Percentiles rank a stretch among this genome's conserved stretches.
These are phyloP conservation scores for Dactylis glomerata DNA, from an alignment of 176 grass and related monocot genomes.

Conservation along the genomic window DNA sequence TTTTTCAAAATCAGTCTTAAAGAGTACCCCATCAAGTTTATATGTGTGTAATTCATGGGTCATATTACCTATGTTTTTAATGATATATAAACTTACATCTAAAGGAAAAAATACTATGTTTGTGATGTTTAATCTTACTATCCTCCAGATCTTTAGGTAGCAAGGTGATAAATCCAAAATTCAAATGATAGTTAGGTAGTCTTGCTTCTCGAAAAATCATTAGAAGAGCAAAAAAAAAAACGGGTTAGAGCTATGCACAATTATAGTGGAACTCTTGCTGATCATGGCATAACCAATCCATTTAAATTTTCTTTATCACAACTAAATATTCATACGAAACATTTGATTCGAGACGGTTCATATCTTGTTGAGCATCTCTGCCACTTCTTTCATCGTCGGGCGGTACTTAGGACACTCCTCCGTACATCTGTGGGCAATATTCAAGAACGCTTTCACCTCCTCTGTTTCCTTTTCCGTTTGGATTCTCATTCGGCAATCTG, in stretches of 20 bases:
- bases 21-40: too few species aligned
- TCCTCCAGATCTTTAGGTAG: too few species aligned
- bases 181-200: too few species aligned
- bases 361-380: slow-evolving; percentile 30
- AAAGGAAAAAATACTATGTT: too few species aligned
- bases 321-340: neutral
- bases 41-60: too few species aligned
- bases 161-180: too few species aligned
- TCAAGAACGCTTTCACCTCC: slow-evolving; percentile 37
- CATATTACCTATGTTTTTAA: too few species aligned
- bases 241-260: neutral
- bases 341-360: neutral
- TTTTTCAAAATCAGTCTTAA: too few species aligned
- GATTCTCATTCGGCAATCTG: slow-evolving; percentile 43
- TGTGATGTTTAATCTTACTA: too few species aligned
- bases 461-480: neutral
- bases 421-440: slow-evolving; percentile 44
- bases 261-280: neutral
- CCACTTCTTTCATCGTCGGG: slow-evolving; percentile 49
- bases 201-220: too few species aligned
- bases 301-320: neutral
- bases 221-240: neutral
- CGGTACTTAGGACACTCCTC: slow-evolving; percentile 12
- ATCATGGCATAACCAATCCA: neutral
- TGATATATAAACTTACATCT: too few species aligned